Conservation (phyloP, 2,329 filamentous ascomycete genomes). For the Apiospora sp. region DNA sequence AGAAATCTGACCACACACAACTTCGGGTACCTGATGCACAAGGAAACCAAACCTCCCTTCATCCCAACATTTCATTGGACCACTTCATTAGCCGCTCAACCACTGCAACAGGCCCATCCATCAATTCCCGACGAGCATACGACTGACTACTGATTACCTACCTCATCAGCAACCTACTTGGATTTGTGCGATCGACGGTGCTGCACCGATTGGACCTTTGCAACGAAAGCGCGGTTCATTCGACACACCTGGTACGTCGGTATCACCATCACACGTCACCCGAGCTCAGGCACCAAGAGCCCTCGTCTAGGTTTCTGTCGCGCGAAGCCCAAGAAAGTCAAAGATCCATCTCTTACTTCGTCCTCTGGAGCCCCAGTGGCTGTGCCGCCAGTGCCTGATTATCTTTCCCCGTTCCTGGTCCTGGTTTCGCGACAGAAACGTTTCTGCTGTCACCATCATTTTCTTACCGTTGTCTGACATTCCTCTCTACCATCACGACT, state of each 20-base stretch:
- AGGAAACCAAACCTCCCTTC: background rate
- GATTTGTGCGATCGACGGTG: background rate
- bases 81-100: constrained; percentile 4
- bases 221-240: background rate
- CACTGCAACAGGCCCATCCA: background rate
- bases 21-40: constrained; percentile 16
- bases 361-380: constrained; percentile 17
- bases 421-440: background rate
- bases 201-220: constrained; percentile 4
- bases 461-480: background rate
- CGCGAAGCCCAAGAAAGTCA: constrained; percentile 21
- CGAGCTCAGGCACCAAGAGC: constrained; percentile 20
- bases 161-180: constrained; percentile 1
- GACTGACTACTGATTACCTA: background rate
- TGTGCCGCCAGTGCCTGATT: constrained; percentile 17
- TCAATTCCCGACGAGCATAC: background rate
- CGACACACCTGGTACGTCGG: background rate
- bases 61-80: constrained; percentile 18
- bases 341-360: constrained; percentile 16
- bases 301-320: constrained; percentile 5
- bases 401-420: constrained; percentile 6
- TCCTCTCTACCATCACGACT: background rate
- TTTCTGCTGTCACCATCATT: background rate
- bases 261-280: constrained; percentile 10
- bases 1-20: constrained; percentile 14